These are phyloP conservation scores for Tripidium arundinaceum DNA, from an alignment of 202 grass and related monocot species.

Conservation along the genomic window DNA sequence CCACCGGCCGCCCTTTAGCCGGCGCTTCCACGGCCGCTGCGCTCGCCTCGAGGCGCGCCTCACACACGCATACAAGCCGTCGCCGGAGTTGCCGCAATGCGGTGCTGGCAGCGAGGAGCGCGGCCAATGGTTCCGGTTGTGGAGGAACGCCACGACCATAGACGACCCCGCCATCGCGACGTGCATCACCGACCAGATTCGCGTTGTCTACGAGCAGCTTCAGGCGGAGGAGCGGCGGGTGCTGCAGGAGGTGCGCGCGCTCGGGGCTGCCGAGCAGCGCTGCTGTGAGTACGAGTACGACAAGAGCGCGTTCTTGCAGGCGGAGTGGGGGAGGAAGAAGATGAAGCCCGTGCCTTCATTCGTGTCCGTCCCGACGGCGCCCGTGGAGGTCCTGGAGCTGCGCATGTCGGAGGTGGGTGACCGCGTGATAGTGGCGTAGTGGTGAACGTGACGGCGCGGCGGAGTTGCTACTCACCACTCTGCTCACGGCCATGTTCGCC, in stretches of 20 bases:
- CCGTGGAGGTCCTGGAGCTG: slow-evolving; percentile 54
- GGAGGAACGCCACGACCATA: too few relatives aligned
- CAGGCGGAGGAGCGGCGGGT: slow-evolving; percentile 64
- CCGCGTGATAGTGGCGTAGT: slow-evolving; percentile 57
- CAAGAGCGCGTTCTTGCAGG: background rate
- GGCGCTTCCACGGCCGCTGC: too few relatives aligned
- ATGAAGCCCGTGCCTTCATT: slow-evolving; percentile 32
- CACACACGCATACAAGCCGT: too few relatives aligned
- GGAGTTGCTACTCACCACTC: too few relatives aligned
- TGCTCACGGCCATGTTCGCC: too few relatives aligned
- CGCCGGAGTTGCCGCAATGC: too few relatives aligned
- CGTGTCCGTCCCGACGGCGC: background rate
- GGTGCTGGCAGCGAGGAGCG: too few relatives aligned
- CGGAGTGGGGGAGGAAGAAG: slow-evolving; percentile 37
- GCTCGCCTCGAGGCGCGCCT: too few relatives aligned
- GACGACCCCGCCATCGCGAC: too few relatives aligned
- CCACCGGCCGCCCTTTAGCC: too few relatives aligned
- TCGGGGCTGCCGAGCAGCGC: background rate
- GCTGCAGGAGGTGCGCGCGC: slow-evolving; percentile 33
- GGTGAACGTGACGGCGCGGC: slow-evolving; percentile 67
- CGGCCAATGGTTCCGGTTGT: too few relatives aligned
- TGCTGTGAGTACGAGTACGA: background rate
- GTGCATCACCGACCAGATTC: too few relatives aligned
- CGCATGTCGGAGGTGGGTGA: slow-evolving; percentile 66
- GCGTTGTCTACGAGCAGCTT: slow-evolving; percentile 48